Base-by-base conservation (phyloP, 768 basidiomycete species). In the Mycena polygramma region DNA sequence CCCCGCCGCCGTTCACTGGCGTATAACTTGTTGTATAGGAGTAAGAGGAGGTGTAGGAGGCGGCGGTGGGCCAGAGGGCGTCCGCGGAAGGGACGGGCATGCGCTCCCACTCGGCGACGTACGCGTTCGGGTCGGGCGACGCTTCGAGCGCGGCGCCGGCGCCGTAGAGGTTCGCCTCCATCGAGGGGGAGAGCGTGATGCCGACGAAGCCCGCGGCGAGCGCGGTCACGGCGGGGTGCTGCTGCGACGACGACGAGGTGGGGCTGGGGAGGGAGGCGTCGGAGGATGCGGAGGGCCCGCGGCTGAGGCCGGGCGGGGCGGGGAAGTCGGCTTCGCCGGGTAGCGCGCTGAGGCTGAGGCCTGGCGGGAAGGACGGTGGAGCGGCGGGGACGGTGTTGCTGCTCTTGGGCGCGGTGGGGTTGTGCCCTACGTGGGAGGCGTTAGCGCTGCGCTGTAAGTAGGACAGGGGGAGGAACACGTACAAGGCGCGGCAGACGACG, bases 21-120 rank as follows among this genome's bases (percentile, higher is more conserved):
- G 2, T 30, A 30, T 30, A 30, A 30, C 30, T 30, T 2, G 30
- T 30, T 2, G 30, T 30, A 30, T 30, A 30, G 3, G 30, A 3
- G 6, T 30, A 30, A 2, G 30, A 2, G 6, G 30, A 30, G 3
- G 30, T 30, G 6, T 30, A 30, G 3, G 30, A 2, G 6, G 30
- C 2, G 6, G 48, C 49, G 5, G 49, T 15, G 1, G 46, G 66
- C 46, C 66, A 66, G 15, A 62, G 46, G 43, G 59, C 37, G 22
- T 60, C 51, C 13, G 35, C 41, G 14, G 53, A 69, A 49, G 67
- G 39, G 24, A 46, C 68, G 26, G 67, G 57, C 72, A 63, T 48
- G 65, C 60, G 63, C 69, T 79, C 77, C 76, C 77, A 78, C 48
- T 75, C 73, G 7, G 78, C 63, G 7, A 76, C 75, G 9, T 78